Evolutionary conservation across 1,284 basidiomycete species (phyloP).

Genomic region (Pyrrhoderma noxium): DNA sequence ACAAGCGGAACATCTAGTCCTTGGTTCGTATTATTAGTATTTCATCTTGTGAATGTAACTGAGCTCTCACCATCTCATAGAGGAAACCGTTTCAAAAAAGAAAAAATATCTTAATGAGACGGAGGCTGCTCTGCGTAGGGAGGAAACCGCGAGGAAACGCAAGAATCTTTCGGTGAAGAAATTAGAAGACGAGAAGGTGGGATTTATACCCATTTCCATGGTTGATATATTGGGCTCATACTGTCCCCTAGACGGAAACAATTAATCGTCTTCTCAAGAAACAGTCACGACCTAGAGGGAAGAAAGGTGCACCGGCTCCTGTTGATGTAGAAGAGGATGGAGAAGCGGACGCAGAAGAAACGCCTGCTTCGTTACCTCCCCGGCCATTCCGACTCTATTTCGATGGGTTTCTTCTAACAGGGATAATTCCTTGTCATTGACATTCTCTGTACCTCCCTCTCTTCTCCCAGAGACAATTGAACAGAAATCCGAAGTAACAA

Average conservation of each 20-base stretch:
- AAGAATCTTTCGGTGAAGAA: conserved; percentile 86
- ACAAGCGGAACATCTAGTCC: conserved; percentile 51
- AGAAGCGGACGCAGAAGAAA: conserved; percentile 28
- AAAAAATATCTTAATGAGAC: conserved; percentile 78
- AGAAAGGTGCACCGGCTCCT: conserved; percentile 46
- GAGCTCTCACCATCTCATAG: conserved; percentile 1
- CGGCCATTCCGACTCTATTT: conserved; percentile 43
- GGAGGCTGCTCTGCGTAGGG: conserved; percentile 72
- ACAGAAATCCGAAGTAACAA: conserved; percentile 16
- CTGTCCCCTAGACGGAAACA: conserved; percentile 56
- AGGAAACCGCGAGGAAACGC: conserved; percentile 81
- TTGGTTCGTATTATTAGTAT: conserved; percentile 32
- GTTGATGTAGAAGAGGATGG: conserved; percentile 28
- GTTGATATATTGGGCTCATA: no score
- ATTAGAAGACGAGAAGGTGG: conserved; percentile 86
- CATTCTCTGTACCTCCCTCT: conserved; percentile 46
- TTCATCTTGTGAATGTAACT: no score
- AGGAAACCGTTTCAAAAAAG: conserved; percentile 48
- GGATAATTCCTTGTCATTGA: conserved; percentile 26
- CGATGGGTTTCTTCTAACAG: conserved; percentile 51
- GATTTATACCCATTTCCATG: conserved; percentile 5
- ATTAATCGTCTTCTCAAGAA: conserved; percentile 90
- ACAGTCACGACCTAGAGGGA: conserved; percentile 64
- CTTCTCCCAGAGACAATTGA: conserved; percentile 28
- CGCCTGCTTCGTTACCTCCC: conserved; percentile 21